These are phyloP conservation scores for Russula compacta DNA, from an alignment of 768 basidiomycete species.

Conservation along the genomic window DNA sequence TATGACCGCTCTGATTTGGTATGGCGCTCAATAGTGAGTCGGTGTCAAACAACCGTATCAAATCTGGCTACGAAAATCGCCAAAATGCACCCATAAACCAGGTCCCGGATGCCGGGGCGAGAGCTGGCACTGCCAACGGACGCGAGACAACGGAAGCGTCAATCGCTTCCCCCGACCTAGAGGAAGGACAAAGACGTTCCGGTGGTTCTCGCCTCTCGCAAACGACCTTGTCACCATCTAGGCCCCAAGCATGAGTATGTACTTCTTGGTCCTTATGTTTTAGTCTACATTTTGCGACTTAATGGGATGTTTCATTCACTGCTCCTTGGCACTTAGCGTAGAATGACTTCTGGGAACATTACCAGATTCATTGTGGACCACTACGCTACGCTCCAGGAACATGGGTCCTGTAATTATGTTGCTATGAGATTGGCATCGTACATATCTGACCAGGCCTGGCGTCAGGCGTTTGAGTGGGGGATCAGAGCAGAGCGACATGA, in stretches of 20 bases:
- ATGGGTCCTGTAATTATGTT: background rate
- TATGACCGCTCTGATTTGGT: background rate
- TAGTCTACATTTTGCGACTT: background rate
- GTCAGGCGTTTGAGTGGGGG: background rate
- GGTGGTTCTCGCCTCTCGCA: background rate
- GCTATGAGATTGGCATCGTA: background rate
- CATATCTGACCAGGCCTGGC: background rate
- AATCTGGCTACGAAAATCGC: slow-evolving; percentile 60
- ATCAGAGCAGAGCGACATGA: too few species aligned
- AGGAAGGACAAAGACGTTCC: slow-evolving; percentile 13
- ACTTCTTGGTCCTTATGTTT: background rate
- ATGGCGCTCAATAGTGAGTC: slow-evolving; percentile 44
- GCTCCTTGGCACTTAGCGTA: background rate
- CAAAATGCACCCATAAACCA: slow-evolving; percentile 56
- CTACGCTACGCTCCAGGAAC: background rate
- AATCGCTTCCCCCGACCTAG: slow-evolving; percentile 30
- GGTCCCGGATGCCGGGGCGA: slow-evolving; percentile 64
- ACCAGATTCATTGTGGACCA: background rate
- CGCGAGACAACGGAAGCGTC: slow-evolving; percentile 48
- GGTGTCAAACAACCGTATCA: slow-evolving; percentile 75
- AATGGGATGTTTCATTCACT: background rate
- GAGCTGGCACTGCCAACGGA: slow-evolving; percentile 56
- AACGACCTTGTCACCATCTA: background rate
- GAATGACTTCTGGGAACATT: background rate
- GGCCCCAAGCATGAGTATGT: background rate